phyloP scores from a whole-genome alignment of 140 eudicot species.

The Anethum foeniculum region DNA sequence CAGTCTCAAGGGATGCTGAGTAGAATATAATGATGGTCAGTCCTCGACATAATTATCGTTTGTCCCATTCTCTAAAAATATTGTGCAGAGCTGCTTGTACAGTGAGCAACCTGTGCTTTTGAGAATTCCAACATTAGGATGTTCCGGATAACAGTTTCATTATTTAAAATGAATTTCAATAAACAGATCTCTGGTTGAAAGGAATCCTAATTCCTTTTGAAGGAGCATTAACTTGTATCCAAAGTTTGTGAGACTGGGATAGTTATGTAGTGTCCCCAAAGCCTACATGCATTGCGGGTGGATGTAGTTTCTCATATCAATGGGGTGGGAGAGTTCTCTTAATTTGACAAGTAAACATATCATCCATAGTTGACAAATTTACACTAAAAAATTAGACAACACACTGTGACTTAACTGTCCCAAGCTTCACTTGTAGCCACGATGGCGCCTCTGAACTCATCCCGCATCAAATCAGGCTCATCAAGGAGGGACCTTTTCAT shows the following conservation, averaged over 20 bases:
- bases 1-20: constrained; percentile 9
- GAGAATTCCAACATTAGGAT: constrained; percentile 47
- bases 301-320: neutral
- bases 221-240: neutral
- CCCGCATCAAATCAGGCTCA: constrained; percentile 35
- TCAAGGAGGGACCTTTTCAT: constrained; percentile 27
- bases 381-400: neutral
- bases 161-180: neutral
- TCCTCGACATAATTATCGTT: constrained; percentile 11
- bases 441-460: constrained; percentile 33
- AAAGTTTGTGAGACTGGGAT: neutral
- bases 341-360: neutral
- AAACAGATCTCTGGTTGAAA: neutral
- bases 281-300: neutral
- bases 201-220: neutral
- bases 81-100: constrained; percentile 33
- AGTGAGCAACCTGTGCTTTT: constrained; percentile 38
- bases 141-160: constrained; percentile 31
- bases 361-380: neutral
- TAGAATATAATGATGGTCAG: constrained; percentile 11
- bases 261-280: neutral
- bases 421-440: constrained; percentile 37
- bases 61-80: constrained; percentile 29
- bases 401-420: constrained; percentile 32
- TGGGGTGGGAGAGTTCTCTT: neutral